These are phyloP conservation scores for Boletellus deceptivus DNA, from an alignment of 1,284 basidiomycete species.

Conservation along the genomic window DNA sequence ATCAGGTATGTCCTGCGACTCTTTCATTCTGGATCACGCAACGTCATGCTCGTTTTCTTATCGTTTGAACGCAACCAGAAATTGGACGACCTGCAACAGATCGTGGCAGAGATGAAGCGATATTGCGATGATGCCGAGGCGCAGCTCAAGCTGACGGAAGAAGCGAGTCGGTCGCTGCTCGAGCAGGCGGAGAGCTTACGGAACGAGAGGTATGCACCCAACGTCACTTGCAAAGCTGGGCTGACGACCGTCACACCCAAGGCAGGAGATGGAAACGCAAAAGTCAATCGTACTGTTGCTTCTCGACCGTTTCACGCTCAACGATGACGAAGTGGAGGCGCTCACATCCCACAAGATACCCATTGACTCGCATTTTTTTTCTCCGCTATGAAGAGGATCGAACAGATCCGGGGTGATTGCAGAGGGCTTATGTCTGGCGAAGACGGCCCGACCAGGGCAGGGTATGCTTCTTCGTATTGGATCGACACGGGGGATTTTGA, in stretches of 20 bases:
- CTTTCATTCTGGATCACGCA: no score
- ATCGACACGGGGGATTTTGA: constrained; percentile 1
- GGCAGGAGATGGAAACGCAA: constrained; percentile 66
- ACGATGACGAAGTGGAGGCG: constrained; percentile 66
- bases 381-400: constrained; percentile 82
- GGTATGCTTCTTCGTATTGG: constrained; percentile 47
- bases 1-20: constrained; percentile 60
- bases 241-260: constrained; percentile 26
- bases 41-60: not conserved
- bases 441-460: constrained; percentile 74
- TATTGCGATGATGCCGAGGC: no score
- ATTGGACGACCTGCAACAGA: no score
- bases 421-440: constrained; percentile 87
- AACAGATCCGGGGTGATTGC: constrained; percentile 82
- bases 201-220: constrained; percentile 62
- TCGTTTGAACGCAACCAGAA: no score
- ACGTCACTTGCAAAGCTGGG: not conserved
- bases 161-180: no score
- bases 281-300: constrained; percentile 80
- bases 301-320: constrained; percentile 82
- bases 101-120: no score
- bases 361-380: constrained; percentile 72
- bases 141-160: no score
- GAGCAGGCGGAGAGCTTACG: constrained; percentile 84
- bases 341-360: constrained; percentile 79